These are phyloP conservation scores for Iris pallida DNA, from an alignment of 116 monocot genomes.

Conservation along the genomic window DNA sequence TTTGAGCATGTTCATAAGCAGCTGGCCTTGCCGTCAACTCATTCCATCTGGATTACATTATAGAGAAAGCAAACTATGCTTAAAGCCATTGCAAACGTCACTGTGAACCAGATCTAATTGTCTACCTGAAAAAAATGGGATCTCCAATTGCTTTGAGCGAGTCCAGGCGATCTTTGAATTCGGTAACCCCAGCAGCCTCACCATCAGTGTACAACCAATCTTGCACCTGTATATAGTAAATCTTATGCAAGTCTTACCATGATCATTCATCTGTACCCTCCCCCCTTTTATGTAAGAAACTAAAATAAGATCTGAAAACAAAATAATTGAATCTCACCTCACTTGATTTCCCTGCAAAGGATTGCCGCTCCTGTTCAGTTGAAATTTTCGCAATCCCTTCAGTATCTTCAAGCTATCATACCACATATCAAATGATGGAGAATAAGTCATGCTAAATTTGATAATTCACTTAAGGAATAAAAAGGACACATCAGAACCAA, in stretches of 20 bases:
- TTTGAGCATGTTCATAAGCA: too few relatives aligned
- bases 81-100: background rate
- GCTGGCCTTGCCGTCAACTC: slow-evolving; percentile 27
- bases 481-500: too few relatives aligned
- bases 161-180: slow-evolving; percentile 75
- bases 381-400: slow-evolving; percentile 64
- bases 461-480: too few relatives aligned
- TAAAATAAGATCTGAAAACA: background rate
- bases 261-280: too few relatives aligned
- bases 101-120: background rate
- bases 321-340: slow-evolving; percentile 48
- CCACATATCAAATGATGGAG: background rate
- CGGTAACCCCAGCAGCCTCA: slow-evolving; percentile 86
- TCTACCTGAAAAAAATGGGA: slow-evolving; percentile 94
- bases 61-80: background rate
- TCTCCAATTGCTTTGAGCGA: slow-evolving; percentile 76
- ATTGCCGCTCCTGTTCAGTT: slow-evolving; percentile 55
- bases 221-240: slow-evolving; percentile 58
- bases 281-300: background rate
- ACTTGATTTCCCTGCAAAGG: slow-evolving; percentile 68
- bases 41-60: slow-evolving; percentile 45
- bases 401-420: slow-evolving; percentile 69
- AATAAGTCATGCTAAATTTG: background rate
- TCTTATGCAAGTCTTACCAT: background rate
- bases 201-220: slow-evolving; percentile 99